Evolutionary conservation across 2,329 filamentous ascomycete species (phyloP).

Genomic region (Sporothrix schenckii): DNA sequence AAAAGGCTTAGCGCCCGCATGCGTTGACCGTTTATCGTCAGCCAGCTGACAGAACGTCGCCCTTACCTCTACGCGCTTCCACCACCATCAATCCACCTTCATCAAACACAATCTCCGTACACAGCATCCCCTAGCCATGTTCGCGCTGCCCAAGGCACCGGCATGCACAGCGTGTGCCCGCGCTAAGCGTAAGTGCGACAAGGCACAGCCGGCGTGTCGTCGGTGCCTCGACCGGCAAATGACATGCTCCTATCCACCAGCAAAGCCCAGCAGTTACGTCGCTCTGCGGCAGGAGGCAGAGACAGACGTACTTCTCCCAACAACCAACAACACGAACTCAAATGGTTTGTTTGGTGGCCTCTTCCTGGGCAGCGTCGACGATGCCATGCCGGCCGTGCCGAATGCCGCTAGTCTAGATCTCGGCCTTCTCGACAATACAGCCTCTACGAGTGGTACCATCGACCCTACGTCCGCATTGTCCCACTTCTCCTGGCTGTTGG

Average conservation of each 20-base stretch:
- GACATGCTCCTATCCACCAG: constrained; percentile 38
- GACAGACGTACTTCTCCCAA: no score
- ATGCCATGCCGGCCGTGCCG: not conserved
- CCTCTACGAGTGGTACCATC: not conserved
- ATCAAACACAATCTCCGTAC: not conserved
- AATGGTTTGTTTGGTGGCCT: not conserved
- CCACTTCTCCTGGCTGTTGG: not conserved
- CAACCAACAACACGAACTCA: not conserved
- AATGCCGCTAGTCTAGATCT: not conserved
- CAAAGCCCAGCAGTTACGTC: constrained; percentile 24
- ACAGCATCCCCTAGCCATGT: not conserved
- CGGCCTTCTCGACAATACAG: not conserved
- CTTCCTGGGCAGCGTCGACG: not conserved
- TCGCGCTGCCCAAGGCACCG: constrained; percentile 11
- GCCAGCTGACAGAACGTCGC: not conserved
- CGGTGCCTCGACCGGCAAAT: constrained; percentile 37
- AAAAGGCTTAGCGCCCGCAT: constrained; percentile 3
- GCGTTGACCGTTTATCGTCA: no score
- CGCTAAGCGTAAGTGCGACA: constrained; percentile 38
- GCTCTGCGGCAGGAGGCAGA: not conserved
- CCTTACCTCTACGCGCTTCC: no score
- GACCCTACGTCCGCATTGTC: not conserved
- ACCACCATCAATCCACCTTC: not conserved
- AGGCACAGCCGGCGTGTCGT: constrained; percentile 36
- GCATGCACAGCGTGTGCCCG: constrained; percentile 37